Conservation (phyloP, 176 grass and related monocot species). For the Oryza glumipatula region DNA sequence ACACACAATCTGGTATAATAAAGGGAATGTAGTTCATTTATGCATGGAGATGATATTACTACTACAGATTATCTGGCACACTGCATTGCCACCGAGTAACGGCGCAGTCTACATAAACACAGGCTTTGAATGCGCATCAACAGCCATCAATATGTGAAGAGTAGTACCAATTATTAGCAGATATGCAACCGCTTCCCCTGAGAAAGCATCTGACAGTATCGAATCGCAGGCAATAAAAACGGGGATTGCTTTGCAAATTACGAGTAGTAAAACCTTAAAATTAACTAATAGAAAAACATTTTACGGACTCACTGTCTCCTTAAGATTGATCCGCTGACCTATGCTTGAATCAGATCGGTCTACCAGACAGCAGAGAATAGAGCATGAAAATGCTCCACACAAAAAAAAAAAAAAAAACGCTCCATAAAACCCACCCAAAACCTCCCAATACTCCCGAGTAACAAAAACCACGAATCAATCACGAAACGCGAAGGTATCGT, state of each 20-base stretch:
- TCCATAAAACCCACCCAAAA: slow-evolving; percentile 38
- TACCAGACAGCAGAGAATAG: not conserved
- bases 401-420: not conserved
- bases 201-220: not conserved
- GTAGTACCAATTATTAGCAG: not conserved
- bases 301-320: not conserved
- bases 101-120: not conserved
- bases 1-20: slow-evolving; percentile 23
- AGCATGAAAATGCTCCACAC: not conserved
- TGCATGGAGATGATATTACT: not conserved
- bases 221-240: slow-evolving; percentile 27
- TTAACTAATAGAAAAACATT: not conserved
- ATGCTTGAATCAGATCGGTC: not conserved
- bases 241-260: slow-evolving; percentile 15
- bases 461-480: not conserved
- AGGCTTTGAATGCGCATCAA: slow-evolving; percentile 26
- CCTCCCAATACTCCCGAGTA: not conserved
- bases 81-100: slow-evolving; percentile 20
- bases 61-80: not conserved
- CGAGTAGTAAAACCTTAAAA: not conserved
- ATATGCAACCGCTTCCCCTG: not conserved
- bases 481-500: not conserved
- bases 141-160: slow-evolving; percentile 25
- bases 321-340: not conserved
- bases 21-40: slow-evolving; percentile 27